Evolutionary conservation across 768 basidiomycete species (phyloP).

Genomic region (Infundibulicybe gibba): DNA sequence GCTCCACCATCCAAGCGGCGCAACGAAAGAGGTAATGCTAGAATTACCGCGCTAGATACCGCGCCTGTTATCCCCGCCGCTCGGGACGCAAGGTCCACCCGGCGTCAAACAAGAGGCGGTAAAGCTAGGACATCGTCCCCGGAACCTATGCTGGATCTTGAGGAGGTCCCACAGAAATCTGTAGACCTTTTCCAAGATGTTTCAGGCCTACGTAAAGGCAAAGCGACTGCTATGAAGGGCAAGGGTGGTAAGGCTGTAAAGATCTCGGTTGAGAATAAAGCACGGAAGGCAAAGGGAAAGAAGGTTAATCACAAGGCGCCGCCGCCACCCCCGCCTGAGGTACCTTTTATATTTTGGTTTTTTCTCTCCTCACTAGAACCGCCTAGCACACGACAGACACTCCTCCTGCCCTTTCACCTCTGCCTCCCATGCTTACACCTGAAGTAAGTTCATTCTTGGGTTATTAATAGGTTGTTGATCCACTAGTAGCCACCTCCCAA

Average conservation of each 20-base stretch:
- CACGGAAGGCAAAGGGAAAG: constrained; percentile 9
- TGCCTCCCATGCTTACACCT: too few species aligned
- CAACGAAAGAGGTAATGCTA: background rate
- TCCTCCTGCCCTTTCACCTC: too few species aligned
- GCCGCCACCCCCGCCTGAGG: background rate
- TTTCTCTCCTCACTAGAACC: too few species aligned
- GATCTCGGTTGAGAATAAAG: constrained; percentile 1
- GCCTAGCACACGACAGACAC: too few species aligned
- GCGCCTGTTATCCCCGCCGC: background rate
- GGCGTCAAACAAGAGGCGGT: constrained; percentile 18
- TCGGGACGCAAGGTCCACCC: constrained; percentile 12
- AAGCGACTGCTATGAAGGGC: constrained; percentile 23
- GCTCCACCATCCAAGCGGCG: constrained; percentile 6
- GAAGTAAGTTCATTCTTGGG: too few species aligned
- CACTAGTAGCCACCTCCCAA: too few species aligned
- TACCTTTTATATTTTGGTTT: too few species aligned
- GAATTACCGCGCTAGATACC: background rate
- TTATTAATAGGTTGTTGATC: too few species aligned
- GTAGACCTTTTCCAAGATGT: constrained; percentile 1
- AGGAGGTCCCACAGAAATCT: constrained; percentile 16
- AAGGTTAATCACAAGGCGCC: constrained; percentile 1
- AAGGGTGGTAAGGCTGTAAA: constrained; percentile 17
- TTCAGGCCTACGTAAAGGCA: constrained; percentile 6
- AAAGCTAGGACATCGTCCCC: constrained; percentile 30
- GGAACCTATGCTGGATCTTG: constrained; percentile 1